A percentile compares a stretch with the other conserved stretches of the same genome.
These are phyloP conservation scores for Baeospora myosura DNA, from an alignment of 1,284 basidiomycete species.

Conservation along the genomic window DNA sequence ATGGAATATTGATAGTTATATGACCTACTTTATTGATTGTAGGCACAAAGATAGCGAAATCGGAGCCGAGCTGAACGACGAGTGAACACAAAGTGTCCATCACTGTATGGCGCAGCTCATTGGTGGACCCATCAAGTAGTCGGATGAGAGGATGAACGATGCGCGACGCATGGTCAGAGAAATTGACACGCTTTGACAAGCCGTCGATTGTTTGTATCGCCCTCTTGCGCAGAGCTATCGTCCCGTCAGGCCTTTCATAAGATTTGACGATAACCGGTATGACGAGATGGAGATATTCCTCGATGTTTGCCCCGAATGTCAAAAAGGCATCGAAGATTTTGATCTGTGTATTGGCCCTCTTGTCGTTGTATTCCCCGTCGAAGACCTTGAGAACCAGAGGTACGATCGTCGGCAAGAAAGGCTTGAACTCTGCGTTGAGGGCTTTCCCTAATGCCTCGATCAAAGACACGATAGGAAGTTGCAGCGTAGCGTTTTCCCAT, in stretches of 20 bases:
- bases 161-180: constrained; percentile 96
- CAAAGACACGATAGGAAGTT: constrained; percentile 88
- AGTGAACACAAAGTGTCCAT: constrained; percentile 94
- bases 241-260: constrained; percentile 80
- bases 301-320: constrained; percentile 93
- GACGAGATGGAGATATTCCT: constrained; percentile 96
- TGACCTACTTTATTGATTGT: constrained; percentile 85
- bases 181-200: constrained; percentile 90
- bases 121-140: constrained; percentile 72
- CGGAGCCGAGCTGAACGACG: constrained; percentile 88
- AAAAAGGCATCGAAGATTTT: constrained; percentile 93
- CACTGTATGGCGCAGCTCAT: constrained; percentile 81
- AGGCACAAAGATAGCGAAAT: constrained; percentile 96
- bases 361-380: constrained; percentile 79
- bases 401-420: constrained; percentile 89
- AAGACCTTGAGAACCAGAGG: constrained; percentile 90
- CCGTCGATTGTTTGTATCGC: constrained; percentile 92
- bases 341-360: constrained; percentile 72
- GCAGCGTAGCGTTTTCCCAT: constrained; percentile 83
- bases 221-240: constrained; percentile 73
- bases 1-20: neutral
- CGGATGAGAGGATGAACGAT: constrained; percentile 95
- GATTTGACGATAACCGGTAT: constrained; percentile 92
- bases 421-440: constrained; percentile 96
- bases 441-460: constrained; percentile 95